Conservation (phyloP, 2,329 filamentous ascomycete species). For the Neonectria ditissima region DNA sequence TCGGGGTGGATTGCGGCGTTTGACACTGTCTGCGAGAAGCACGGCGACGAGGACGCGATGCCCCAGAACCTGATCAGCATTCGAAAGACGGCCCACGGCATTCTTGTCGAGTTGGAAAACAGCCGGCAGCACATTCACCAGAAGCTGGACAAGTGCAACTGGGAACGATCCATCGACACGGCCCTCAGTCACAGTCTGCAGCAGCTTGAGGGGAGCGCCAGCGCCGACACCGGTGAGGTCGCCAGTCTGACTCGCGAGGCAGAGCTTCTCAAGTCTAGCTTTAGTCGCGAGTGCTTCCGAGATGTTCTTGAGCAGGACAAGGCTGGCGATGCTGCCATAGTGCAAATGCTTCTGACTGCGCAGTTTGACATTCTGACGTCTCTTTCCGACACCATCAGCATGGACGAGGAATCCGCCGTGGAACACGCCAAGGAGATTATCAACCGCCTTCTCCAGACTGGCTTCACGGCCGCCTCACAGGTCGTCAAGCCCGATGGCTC, state of each 20-base stretch:
- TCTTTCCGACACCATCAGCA: constrained; percentile 81
- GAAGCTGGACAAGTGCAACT: constrained; percentile 81
- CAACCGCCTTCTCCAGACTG: constrained; percentile 80
- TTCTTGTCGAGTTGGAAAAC: constrained; percentile 87
- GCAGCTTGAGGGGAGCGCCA: constrained; percentile 73
- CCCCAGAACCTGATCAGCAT: constrained; percentile 78
- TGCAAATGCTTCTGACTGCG: constrained; percentile 87
- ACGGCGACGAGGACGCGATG: constrained; percentile 65
- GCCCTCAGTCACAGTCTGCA: constrained; percentile 87
- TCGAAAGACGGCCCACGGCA: constrained; percentile 88
- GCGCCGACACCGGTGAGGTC: constrained; percentile 69
- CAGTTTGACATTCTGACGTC: constrained; percentile 93
- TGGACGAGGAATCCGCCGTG: constrained; percentile 87
- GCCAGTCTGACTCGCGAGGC: constrained; percentile 82
- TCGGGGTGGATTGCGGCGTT: constrained; percentile 95
- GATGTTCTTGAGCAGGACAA: constrained; percentile 88
- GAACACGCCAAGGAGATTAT: constrained; percentile 82
- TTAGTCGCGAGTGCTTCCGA: constrained; percentile 81
- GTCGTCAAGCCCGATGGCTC: constrained; percentile 90
- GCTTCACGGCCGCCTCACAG: constrained; percentile 79
- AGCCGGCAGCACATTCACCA: constrained; percentile 93
- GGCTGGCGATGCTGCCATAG: constrained; percentile 78
- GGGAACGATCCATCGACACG: constrained; percentile 89
- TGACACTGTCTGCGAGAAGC: constrained; percentile 80
- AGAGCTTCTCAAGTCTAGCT: constrained; percentile 85